Base-by-base conservation (phyloP, 495 filamentous ascomycete species). In the Xylaria cubensis region DNA sequence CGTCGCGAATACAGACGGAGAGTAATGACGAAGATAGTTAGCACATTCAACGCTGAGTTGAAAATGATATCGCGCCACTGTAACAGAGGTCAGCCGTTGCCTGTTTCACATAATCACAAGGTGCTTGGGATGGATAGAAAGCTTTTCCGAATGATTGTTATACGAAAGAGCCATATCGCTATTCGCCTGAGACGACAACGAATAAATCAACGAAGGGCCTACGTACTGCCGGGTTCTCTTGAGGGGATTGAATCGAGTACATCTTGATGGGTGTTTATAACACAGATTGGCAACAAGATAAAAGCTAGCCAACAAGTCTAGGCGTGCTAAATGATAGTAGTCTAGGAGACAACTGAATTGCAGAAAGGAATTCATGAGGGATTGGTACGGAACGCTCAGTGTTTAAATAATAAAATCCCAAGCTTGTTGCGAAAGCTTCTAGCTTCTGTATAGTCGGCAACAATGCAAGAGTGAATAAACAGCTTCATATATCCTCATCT, bases 1-100 rank as follows among this genome's bases (percentile, higher is more conserved):
- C 29, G 44, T 62, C 74, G 46, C 0, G 51, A 53, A 13, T 69
- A 71, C 24, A 76, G 21, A 1, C 76, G 76, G 0, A 74, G 17
- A 17, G 12, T 65, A 2, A 53, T 10, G 21, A 53, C 21, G 9
- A 24, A 0, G 24, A 53, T 26, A 26, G 21, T 53, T 0, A 53
- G 51, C 2, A 29, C 8, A 19, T 48, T 59, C 9, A 69, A 13
- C n/a, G 26, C 67, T 9, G 55, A 15, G 41, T 69, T 69, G 19
- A 69, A 55, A n/a, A 69, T 32, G 5, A 69, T 69, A 19, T 46
- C 5, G 13, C 8, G 21, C 41, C 67, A 62, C 61, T 42, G 32
- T 34, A 34, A 36, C 8, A 8, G 26, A 5, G 13, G 32, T 32
- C 7, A 36, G 55, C 9, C 19, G 26, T 3, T 59, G 13, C 21